Evolutionary conservation across 371 early-diverging fungal species (phyloP).

Genomic region (Smittium mucronatum): DNA sequence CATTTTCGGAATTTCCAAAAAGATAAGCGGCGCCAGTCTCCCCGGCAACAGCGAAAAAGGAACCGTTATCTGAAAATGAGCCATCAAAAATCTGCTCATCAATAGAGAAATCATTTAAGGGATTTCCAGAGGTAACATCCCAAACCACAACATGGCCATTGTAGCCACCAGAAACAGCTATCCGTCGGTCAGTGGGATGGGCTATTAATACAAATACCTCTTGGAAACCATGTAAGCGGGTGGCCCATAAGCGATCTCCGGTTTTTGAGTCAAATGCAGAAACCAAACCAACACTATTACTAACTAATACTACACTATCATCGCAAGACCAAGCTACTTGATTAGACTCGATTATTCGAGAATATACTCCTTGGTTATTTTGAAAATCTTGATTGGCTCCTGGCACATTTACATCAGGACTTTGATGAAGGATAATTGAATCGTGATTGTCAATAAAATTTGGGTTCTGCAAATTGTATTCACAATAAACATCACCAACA

Average conservation of each 20-base stretch:
- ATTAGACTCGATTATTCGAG: constrained; percentile 26
- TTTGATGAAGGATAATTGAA: not conserved
- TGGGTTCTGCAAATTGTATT: not conserved
- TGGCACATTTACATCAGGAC: not conserved
- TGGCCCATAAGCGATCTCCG: constrained; percentile 21
- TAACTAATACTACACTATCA: constrained; percentile 22
- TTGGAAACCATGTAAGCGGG: constrained; percentile 24
- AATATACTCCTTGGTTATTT: constrained; percentile 6
- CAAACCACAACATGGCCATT: constrained; percentile 76
- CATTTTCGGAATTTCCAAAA: constrained; percentile 46
- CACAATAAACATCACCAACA: constrained; percentile 10
- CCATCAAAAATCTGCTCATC: constrained; percentile 41
- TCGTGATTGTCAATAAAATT: constrained; percentile 1
- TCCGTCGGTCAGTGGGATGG: constrained; percentile 53
- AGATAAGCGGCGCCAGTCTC: constrained; percentile 53
- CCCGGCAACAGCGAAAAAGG: constrained; percentile 51
- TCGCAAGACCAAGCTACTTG: constrained; percentile 32
- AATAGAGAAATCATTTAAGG: constrained; percentile 32
- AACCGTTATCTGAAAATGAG: constrained; percentile 39
- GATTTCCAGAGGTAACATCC: constrained; percentile 43
- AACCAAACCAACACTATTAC: constrained; percentile 32
- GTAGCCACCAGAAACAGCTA: constrained; percentile 67
- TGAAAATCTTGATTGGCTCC: not conserved
- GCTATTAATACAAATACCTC: constrained; percentile 61
- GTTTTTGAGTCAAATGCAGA: constrained; percentile 23